These are phyloP conservation scores for Paramecium primaurelia DNA, from an alignment of 73 alveolate species.

Conservation along the genomic window DNA sequence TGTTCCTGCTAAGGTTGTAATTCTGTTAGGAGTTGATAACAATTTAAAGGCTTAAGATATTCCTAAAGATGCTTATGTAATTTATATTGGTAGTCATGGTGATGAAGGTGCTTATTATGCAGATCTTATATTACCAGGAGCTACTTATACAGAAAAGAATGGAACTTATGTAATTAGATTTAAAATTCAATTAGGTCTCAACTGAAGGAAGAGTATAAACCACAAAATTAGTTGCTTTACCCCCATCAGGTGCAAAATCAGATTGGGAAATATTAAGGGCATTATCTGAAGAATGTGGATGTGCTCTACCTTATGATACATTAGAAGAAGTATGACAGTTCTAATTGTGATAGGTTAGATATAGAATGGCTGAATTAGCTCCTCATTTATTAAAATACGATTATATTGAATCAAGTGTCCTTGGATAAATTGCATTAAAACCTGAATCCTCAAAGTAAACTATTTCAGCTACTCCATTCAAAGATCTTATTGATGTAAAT, in stretches of 20 bases:
- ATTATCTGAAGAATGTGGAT: constrained; percentile 77
- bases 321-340: constrained; percentile 62
- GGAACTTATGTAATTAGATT: constrained; percentile 67
- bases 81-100: constrained; percentile 88
- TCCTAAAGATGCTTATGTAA: constrained; percentile 89
- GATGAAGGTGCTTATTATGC: constrained; percentile 94
- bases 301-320: constrained; percentile 79
- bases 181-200: constrained; percentile 35
- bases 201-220: constrained; percentile 87
- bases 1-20: constrained; percentile 75
- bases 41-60: constrained; percentile 79
- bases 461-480: constrained; percentile 58
- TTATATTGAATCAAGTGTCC: constrained; percentile 73
- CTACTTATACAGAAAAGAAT: constrained; percentile 83
- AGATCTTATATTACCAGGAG: constrained; percentile 84
- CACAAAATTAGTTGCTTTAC: constrained; percentile 68
- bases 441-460: constrained; percentile 21
- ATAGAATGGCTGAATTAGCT: constrained; percentile 86
- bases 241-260: constrained; percentile 84
- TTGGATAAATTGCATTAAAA: constrained; percentile 68
- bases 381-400: constrained; percentile 88
- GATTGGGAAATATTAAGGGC: constrained; percentile 93
- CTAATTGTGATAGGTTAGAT: constrained; percentile 53
- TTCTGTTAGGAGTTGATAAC: constrained; percentile 82
- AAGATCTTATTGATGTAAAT: constrained; percentile 65